Evolutionary conservation across 345 rosid species (phyloP).

Genomic region (Aegle marmelos): DNA sequence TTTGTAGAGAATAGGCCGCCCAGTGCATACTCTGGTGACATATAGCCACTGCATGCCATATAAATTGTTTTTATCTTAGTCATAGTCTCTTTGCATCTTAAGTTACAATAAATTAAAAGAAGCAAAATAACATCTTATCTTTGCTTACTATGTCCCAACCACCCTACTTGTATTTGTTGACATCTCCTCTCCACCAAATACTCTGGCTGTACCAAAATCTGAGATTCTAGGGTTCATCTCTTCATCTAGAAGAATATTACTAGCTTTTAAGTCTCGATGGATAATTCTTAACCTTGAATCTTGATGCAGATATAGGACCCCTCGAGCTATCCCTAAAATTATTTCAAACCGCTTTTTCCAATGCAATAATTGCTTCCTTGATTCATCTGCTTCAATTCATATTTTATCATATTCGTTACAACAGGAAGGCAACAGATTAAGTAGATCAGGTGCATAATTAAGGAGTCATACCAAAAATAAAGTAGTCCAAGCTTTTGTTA

Average conservation of each 20-base stretch:
- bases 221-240: slow-evolving; percentile 40
- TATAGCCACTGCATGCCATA: neutral
- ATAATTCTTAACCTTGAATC: slow-evolving; percentile 37
- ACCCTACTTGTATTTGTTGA: neutral
- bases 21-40: neutral
- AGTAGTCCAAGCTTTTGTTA: slow-evolving; percentile 33
- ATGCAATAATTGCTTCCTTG: slow-evolving; percentile 8
- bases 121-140: neutral
- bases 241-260: slow-evolving; percentile 33
- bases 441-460: neutral
- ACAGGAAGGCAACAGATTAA: neutral
- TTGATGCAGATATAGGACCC: slow-evolving; percentile 33
- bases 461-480: slow-evolving; percentile 23
- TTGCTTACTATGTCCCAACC: neutral
- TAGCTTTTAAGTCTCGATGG: slow-evolving; percentile 36
- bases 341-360: slow-evolving; percentile 29
- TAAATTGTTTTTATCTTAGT: neutral
- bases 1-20: neutral
- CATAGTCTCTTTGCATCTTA: neutral
- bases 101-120: neutral
- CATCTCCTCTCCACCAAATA: slow-evolving; percentile 20
- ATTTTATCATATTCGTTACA: neutral
- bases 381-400: neutral
- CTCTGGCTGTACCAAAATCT: slow-evolving; percentile 38
- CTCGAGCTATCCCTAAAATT: slow-evolving; percentile 34